These are phyloP conservation scores for Lactifluus echinatus DNA, from an alignment of 768 basidiomycete genomes.

Conservation along the genomic window DNA sequence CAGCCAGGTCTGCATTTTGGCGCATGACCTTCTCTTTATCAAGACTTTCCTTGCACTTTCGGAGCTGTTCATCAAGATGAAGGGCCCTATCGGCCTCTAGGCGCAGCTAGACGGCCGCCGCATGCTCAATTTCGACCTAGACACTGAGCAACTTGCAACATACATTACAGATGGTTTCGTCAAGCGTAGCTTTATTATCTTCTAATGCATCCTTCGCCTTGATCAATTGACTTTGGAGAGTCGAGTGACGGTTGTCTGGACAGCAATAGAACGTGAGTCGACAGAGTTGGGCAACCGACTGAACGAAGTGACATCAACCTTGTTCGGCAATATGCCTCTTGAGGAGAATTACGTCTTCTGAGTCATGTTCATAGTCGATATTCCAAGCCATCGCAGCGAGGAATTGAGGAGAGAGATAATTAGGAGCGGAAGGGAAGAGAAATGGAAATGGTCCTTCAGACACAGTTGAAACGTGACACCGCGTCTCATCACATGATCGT, in stretches of 20 bases:
- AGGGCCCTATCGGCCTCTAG: conserved; percentile 18
- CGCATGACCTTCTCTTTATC: conserved; percentile 16
- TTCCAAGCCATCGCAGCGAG: conserved; percentile 15
- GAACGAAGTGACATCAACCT: conserved; percentile 1
- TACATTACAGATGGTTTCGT: conserved; percentile 17
- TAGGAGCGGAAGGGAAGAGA: not conserved
- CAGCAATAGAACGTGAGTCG: not conserved
- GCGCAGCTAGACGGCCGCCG: conserved; percentile 2
- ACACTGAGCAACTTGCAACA: not conserved
- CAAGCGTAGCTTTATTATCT: conserved; percentile 16
- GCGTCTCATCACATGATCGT: conserved; percentile 18
- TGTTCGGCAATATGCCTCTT: conserved; percentile 21
- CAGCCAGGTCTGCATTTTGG: conserved; percentile 16
- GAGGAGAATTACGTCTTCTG: conserved; percentile 15
- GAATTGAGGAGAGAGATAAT: not conserved
- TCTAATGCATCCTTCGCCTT: conserved; percentile 11
- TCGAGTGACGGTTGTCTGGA: conserved; percentile 15
- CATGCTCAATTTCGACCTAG: not conserved
- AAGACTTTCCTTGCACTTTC: conserved; percentile 8
- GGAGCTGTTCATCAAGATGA: conserved; percentile 11
- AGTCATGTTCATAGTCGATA: conserved; percentile 19
- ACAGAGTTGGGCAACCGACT: not conserved
- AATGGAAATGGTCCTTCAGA: not conserved
- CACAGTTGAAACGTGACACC: conserved; percentile 8
- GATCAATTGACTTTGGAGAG: conserved; percentile 16